Evolutionary conservation across 768 basidiomycete genomes (phyloP).

Genomic region (Kwoniella heveanensis): DNA sequence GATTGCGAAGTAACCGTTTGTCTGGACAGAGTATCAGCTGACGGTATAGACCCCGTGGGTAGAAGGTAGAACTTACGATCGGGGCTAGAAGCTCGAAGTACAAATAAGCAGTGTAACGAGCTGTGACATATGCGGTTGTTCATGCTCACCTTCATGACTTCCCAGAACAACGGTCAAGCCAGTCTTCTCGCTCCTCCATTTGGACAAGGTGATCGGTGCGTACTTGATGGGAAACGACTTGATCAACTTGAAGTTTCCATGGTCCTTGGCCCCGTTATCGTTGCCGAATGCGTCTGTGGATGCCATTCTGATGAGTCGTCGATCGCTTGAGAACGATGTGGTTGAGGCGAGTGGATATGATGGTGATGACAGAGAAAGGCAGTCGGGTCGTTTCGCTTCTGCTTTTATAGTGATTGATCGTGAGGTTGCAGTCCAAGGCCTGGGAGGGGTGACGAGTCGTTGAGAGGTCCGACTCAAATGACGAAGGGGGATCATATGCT

Average conservation of each 20-base stretch:
- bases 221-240: slow-evolving; percentile 74
- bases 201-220: slow-evolving; percentile 77
- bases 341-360: background rate
- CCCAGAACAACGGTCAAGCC: slow-evolving; percentile 89
- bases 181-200: slow-evolving; percentile 83
- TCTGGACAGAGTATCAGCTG: slow-evolving; percentile 55
- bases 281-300: slow-evolving; percentile 4
- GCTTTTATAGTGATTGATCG: background rate
- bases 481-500: slow-evolving; percentile 5
- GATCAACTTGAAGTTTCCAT: slow-evolving; percentile 82
- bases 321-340: background rate
- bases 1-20: slow-evolving; percentile 88
- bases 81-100: slow-evolving; percentile 5
- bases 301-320: slow-evolving; percentile 16
- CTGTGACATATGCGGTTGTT: background rate
- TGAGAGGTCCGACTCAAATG: background rate
- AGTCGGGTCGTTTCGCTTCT: background rate
- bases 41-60: background rate
- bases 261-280: slow-evolving; percentile 52
- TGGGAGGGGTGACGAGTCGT: background rate
- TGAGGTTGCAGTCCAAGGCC: background rate
- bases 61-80: slow-evolving; percentile 11
- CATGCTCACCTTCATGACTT: slow-evolving; percentile 66
- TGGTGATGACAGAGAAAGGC: background rate
- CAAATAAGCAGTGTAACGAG: background rate